Evolutionary conservation across 345 rosid species (phyloP).

Genomic region (Theobroma cacao): DNA sequence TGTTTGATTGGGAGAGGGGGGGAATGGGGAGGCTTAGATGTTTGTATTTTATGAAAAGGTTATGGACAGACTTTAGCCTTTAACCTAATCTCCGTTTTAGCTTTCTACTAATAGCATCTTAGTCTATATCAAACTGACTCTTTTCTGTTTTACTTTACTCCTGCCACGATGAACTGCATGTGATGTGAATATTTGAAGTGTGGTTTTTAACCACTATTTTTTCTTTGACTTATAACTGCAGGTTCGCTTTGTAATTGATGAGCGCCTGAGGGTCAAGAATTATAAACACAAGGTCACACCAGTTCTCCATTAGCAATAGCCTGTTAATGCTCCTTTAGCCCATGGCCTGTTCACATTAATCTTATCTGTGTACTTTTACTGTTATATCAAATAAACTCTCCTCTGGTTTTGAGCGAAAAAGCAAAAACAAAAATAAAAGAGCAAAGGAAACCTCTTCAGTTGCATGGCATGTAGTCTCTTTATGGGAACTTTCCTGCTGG

Average conservation of each 20-base stretch:
- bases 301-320: not conserved
- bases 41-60: not conserved
- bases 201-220: not conserved
- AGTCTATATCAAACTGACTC: not conserved
- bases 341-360: not conserved
- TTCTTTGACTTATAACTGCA: constrained; percentile 24
- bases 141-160: not conserved
- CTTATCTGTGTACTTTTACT: not conserved
- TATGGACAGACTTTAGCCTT: not conserved
- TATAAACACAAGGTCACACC: constrained; percentile 75
- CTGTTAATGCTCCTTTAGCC: not conserved
- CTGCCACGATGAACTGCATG: not conserved
- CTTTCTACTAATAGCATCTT: not conserved
- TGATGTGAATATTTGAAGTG: not conserved
- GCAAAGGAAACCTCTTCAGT: not conserved
- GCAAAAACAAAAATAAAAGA: not conserved
- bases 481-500: not conserved
- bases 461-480: not conserved
- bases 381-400: not conserved
- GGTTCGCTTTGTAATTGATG: constrained; percentile 87
- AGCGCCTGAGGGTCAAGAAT: constrained; percentile 68
- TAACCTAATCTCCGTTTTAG: not conserved
- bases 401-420: not conserved
- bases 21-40: not conserved
- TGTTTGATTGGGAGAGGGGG: not conserved